Base-by-base conservation (phyloP, 345 rosid species). In the Rubroshorea leprosula region DNA sequence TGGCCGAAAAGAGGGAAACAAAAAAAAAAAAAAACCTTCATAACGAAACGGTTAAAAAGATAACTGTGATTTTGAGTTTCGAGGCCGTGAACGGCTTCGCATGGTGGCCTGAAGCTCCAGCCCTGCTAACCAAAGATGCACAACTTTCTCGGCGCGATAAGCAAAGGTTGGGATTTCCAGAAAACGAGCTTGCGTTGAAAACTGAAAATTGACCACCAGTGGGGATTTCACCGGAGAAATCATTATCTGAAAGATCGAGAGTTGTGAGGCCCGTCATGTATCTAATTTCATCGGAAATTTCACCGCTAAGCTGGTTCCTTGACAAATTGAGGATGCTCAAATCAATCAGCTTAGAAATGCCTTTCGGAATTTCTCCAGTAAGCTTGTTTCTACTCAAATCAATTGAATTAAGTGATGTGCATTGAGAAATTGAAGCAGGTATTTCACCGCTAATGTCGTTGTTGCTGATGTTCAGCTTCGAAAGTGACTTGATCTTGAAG, bases 161-260 rank as follows among this genome's bases (percentile, higher is more conserved):
- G n/a, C n/a, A n/a, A n/a, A n/a, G n/a, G n/a, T n/a, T n/a, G n/a
- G n/a, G n/a, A n/a, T n/a, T n/a, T n/a, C n/a, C n/a, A n/a, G n/a
- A 60, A 60, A 89, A 92, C 0, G 89, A 74, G 49, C 77, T 80
- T 38, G 71, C 87, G 55, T 81, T 80, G 74, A 92, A 92, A 49
- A 75, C 96, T 10, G 75, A 48, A 51, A 86, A 89, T 64, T 92
- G 95, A 8, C 96, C 98, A 0, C 79, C 96, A 0, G 45, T 23
- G 2, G 98, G 98, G 27, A 92, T 61, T 58, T 62, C 68, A 1
- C 98, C 95, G 0, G 64, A 16, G 55, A 92, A 76, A 45, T 86
- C 75, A 67, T 92, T 89, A 70, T 64, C 64, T 11, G 96, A 80
- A 66, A 92, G 79, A 63, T 92, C 95, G 3, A 92, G 90, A 16